Percentiles rank a stretch among this genome's conserved stretches.
phyloP scores from a whole-genome alignment of 306 rosid species.

The Canavalia gladiata region DNA sequence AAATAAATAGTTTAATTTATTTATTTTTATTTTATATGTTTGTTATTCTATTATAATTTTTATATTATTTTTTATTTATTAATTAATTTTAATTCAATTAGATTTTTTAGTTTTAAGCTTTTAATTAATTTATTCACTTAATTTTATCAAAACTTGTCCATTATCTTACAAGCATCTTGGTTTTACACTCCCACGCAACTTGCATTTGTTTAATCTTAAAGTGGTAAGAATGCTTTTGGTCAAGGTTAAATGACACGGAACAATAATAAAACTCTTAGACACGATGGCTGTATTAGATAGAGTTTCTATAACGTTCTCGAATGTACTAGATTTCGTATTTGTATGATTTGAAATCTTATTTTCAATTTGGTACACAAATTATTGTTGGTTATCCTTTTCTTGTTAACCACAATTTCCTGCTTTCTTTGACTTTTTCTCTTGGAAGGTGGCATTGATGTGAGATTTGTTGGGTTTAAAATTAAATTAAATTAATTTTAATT shows the following conservation, averaged over 20 bases:
- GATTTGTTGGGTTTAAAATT: too few relatives aligned
- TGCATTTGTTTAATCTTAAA: not conserved
- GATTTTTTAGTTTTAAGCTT: too few relatives aligned
- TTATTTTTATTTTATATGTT: too few relatives aligned
- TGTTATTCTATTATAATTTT: too few relatives aligned
- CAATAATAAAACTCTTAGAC: not conserved
- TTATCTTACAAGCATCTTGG: not conserved
- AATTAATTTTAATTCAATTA: too few relatives aligned
- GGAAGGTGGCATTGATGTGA: not conserved
- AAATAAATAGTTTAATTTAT: too few relatives aligned
- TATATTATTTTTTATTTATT: too few relatives aligned
- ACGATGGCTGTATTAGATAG: not conserved
- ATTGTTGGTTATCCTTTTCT: conserved; percentile 23
- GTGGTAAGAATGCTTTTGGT: not conserved
- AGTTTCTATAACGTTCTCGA: conserved; percentile 44
- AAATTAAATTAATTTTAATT: too few relatives aligned
- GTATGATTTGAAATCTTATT: not conserved
- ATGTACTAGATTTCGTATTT: conserved; percentile 33
- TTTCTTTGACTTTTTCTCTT: not conserved
- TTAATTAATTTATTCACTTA: too few relatives aligned
- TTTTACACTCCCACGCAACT: not conserved
- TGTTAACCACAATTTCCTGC: not conserved
- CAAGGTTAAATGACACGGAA: too few relatives aligned
- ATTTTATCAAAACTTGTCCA: too few relatives aligned
- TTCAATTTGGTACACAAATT: conserved; percentile 17